Evolutionary conservation across 306 rosid species (phyloP), one percentile per base, ranked within the genome.

Genomic region (Prinsepia uniflora): DNA sequence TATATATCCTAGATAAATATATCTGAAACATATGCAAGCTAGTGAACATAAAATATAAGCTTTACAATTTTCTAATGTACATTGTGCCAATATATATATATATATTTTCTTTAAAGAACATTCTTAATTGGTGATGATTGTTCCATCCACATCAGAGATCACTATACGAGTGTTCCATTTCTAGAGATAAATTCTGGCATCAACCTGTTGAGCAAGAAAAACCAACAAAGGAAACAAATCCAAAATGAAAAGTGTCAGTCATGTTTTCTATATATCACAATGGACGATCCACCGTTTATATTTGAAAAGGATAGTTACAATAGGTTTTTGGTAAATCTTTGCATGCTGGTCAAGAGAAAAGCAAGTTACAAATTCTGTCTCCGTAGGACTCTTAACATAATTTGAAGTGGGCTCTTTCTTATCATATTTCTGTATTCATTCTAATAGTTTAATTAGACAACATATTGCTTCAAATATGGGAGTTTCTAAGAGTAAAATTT

Each of bases 61-160:
- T 65, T 39, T 43, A 66, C 42, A 34, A 18, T 6, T 57, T 68
- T 20, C 57, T 13, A 62, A 20, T 59, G 22, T 30, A 68, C 17
- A 52, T 30, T 54, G 19, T 40, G 50, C n/a, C 62, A 56, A 46
- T 10, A 11, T 0, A 45, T 10, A 53, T 4, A 43, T 1, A 57
- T n/a, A n/a, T n/a, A n/a, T n/a, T n/a, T n/a, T n/a, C n/a, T 49
- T 41, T 34, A 39, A 40, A 55, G 20, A 20, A 77, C 30, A 71
- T 65, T 45, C 79, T 74, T 80, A 95, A 97, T 78, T 91, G 73
- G 99, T 95, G 69, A n/a, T n/a, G n/a, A 95, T 95, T 74, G 99
- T 95, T 63, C 99, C 99, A 81, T 95, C 99, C 74, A 95, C 99
- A 64, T 95, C 99, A 59, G 99, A 95, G 80, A 95, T 89, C 68